Evolutionary conservation across 176 grass and related monocot species (phyloP), one percentile per base, ranked within the genome.

Genomic region (Carex kokanica): DNA sequence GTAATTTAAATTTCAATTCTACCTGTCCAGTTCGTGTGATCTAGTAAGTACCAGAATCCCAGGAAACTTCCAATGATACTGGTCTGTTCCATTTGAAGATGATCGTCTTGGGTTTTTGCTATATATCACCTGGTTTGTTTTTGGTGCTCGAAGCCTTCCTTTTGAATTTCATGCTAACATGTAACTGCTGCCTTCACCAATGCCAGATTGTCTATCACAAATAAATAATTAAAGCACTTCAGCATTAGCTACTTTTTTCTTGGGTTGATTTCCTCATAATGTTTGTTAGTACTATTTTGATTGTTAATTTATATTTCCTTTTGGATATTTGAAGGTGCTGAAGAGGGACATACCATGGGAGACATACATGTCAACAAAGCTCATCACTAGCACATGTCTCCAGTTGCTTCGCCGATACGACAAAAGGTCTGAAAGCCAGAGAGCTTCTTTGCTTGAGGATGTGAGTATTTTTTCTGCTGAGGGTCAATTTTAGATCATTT

Each of bases 271-370:
- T 78, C 45, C 36, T 64, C 57, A 9, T 78, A 52, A 34, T 86
- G 17, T 74, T 23, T 43, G 40, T 53, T 25, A 6, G 72, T 66
- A 43, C 60, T 0, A 84, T 32, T 86, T 25, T 3, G 16, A 23
- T 72, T 5, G 16, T 3, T 27, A 83, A 78, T 60, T 32, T 55
- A 83, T 83, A 17, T 74, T 40, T 60, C 27, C 86, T 84, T 20
- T 84, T 84, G 71, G 84, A 77, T 83, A 41, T 86, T 82, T 90
- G 58, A 87, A 99, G 95, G 93, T 98, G 89, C 93, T 98, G 70
- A 98, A 95, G 71, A 84, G 90, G 57, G 95, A 95, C 72, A 98
- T 98, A 86, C 93, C 95, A 95, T 98, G 95, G 95, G 95, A 98
- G 80, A 85, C 91, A 85, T 95, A 98, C 78, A 86, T 95, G 95